Percentiles rank a stretch among this genome's conserved stretches.
Evolutionary conservation across 495 filamentous ascomycete species (phyloP).

Genomic region (Aspergillus funiculosus): DNA sequence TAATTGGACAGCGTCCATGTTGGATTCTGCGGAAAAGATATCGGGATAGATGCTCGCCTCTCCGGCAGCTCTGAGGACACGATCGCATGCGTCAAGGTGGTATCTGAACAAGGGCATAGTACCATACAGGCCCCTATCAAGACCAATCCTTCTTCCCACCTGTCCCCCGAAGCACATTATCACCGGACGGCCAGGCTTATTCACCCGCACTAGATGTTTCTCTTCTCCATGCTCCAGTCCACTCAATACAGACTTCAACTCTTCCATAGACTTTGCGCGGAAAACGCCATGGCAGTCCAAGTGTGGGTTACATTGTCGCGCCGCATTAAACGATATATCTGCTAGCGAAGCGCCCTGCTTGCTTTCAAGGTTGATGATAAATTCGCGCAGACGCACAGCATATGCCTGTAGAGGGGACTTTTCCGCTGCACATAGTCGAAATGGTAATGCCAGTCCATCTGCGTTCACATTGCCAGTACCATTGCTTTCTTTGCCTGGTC

Average conservation of each 20-base stretch:
- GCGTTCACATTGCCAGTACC: background rate
- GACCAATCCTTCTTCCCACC: conserved; percentile 37
- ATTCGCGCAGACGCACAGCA: conserved; percentile 2
- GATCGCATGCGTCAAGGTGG: conserved; percentile 30
- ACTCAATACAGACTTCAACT: conserved; percentile 8
- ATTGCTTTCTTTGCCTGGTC: background rate
- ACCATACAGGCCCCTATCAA: conserved; percentile 36
- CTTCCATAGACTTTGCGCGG: conserved; percentile 2
- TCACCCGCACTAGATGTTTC: conserved; percentile 1
- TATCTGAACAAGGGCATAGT: conserved; percentile 27
- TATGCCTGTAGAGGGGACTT: conserved; percentile 12
- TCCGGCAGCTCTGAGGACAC: conserved; percentile 21
- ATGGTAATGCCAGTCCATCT: conserved; percentile 6
- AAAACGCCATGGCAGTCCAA: conserved; percentile 13
- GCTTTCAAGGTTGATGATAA: background rate
- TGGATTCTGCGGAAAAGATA: conserved; percentile 40
- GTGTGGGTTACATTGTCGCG: conserved; percentile 16
- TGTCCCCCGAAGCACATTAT: conserved; percentile 54
- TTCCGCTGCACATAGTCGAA: conserved; percentile 15
- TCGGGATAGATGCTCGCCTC: conserved; percentile 37
- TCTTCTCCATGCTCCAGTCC: conserved; percentile 2
- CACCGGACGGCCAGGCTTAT: conserved; percentile 27
- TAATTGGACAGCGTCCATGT: conserved; percentile 36
- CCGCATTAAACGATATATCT: conserved; percentile 13
- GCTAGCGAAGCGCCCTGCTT: conserved; percentile 3